Percentiles rank a stretch among this genome's conserved stretches.
phyloP scores from a whole-genome alignment of 1,284 basidiomycete species.

The Fomes fomentarius region DNA sequence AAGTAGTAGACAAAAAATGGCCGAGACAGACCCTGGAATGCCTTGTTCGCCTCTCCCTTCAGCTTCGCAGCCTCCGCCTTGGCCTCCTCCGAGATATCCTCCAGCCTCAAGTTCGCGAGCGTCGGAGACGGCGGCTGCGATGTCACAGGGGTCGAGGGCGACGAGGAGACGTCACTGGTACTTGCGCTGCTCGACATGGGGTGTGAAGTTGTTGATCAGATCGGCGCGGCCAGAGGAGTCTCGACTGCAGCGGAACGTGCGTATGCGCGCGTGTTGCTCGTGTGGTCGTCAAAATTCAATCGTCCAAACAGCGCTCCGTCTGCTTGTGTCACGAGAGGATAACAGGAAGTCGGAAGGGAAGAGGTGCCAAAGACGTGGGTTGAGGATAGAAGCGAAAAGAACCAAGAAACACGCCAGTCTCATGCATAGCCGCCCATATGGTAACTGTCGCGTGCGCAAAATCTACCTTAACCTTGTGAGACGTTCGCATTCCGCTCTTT shows the following conservation, averaged over 20 bases:
- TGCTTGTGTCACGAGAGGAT: too few relatives aligned
- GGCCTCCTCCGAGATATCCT: slow-evolving; percentile 71
- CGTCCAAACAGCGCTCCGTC: too few relatives aligned
- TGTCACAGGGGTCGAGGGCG: slow-evolving; percentile 46
- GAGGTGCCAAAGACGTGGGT: too few relatives aligned
- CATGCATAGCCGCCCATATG: too few relatives aligned
- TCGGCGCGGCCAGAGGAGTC: not conserved
- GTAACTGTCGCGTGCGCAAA: too few relatives aligned
- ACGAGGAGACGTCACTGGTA: slow-evolving; percentile 32
- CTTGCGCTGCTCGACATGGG: slow-evolving; percentile 10
- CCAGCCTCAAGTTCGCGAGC: slow-evolving; percentile 49
- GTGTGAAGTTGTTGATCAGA: not conserved
- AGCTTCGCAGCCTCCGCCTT: slow-evolving; percentile 67
- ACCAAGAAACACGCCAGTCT: too few relatives aligned
- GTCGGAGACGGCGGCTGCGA: slow-evolving; percentile 63
- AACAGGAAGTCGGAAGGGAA: too few relatives aligned
- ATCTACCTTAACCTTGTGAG: too few relatives aligned
- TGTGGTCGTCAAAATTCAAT: too few relatives aligned
- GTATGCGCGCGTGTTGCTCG: not conserved
- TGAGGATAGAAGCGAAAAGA: too few relatives aligned
- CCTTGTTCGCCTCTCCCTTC: slow-evolving; percentile 86
- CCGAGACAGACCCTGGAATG: slow-evolving; percentile 56
- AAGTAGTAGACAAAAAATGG: too few relatives aligned
- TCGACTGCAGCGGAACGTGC: not conserved
- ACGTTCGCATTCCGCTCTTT: too few relatives aligned